Conservation (phyloP, 1,284 basidiomycete genomes). For the Cryptococcus floricola region DNA sequence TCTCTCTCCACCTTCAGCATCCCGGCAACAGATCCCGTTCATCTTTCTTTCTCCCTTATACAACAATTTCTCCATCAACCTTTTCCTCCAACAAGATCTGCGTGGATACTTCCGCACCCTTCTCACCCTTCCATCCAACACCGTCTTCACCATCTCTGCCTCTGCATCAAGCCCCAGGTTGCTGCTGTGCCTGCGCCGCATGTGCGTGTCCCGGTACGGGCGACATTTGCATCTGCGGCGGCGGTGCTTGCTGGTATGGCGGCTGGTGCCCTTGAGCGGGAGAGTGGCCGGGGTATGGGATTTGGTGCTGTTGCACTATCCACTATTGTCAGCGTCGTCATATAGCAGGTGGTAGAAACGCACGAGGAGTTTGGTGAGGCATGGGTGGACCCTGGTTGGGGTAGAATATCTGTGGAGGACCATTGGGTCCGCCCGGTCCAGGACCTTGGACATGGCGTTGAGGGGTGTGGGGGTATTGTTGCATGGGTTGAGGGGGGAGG, state of each 20-base stretch:
- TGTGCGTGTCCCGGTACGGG: not conserved
- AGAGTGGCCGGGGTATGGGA: not conserved
- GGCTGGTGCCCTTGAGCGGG: constrained; percentile 5
- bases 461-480: constrained; percentile 23
- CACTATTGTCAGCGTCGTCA: not conserved
- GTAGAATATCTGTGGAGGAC: constrained; percentile 26
- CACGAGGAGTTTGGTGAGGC: constrained; percentile 42
- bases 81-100: no score
- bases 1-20: no score
- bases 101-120: no score
- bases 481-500: not conserved
- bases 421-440: constrained; percentile 13
- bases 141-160: not conserved
- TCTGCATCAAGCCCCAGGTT: not conserved
- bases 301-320: not conserved
- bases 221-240: constrained; percentile 7
- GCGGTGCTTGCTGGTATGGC: constrained; percentile 7
- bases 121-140: not conserved
- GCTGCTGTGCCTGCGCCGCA: not conserved
- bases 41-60: no score
- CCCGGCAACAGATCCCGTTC: no score
- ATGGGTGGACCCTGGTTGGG: constrained; percentile 21
- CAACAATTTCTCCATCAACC: no score
- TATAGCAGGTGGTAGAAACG: constrained; percentile 5
- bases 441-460: constrained; percentile 21